phyloP scores from a whole-genome alignment of 2,329 filamentous ascomycete species.

The Aspergillus fijiensis region DNA sequence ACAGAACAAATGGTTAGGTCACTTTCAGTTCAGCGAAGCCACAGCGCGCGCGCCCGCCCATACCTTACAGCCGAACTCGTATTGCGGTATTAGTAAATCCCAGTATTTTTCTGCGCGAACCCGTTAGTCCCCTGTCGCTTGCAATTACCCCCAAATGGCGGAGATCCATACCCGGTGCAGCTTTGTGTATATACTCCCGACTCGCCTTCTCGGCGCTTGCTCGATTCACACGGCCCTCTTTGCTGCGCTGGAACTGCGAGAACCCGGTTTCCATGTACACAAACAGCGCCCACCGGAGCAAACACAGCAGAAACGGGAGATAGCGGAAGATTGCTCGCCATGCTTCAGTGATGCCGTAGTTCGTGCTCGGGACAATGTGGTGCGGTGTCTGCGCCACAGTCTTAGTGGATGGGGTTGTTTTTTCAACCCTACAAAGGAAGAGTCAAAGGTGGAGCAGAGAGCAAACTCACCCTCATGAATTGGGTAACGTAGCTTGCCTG shows the following conservation, averaged over 20 bases:
- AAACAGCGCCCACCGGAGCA: conserved; percentile 10
- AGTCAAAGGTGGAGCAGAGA: not conserved
- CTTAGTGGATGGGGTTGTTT: no score
- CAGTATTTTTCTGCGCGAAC: conserved; percentile 16
- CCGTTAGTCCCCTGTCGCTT: not conserved
- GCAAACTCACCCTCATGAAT: conserved; percentile 11
- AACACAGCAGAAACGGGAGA: conserved; percentile 3
- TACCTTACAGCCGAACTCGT: conserved; percentile 25
- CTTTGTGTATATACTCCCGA: conserved; percentile 8
- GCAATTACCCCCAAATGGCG: not conserved
- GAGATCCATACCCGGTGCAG: conserved; percentile 5
- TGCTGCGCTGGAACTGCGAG: not conserved
- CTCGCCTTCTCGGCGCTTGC: conserved; percentile 3
- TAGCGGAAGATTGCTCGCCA: conserved; percentile 11
- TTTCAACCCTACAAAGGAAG: no score
- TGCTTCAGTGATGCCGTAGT: conserved; percentile 6
- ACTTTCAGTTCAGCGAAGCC: no score
- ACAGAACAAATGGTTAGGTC: not conserved
- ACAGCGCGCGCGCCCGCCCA: not conserved
- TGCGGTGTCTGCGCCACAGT: conserved; percentile 8
- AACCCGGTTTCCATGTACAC: conserved; percentile 10
- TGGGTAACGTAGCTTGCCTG: conserved; percentile 8
- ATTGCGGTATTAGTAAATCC: conserved; percentile 18
- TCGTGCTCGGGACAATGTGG: conserved; percentile 9
- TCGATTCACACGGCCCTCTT: not conserved